Base-by-base conservation (phyloP, 2,329 filamentous ascomycete species). In the Gyromitra esculenta region DNA sequence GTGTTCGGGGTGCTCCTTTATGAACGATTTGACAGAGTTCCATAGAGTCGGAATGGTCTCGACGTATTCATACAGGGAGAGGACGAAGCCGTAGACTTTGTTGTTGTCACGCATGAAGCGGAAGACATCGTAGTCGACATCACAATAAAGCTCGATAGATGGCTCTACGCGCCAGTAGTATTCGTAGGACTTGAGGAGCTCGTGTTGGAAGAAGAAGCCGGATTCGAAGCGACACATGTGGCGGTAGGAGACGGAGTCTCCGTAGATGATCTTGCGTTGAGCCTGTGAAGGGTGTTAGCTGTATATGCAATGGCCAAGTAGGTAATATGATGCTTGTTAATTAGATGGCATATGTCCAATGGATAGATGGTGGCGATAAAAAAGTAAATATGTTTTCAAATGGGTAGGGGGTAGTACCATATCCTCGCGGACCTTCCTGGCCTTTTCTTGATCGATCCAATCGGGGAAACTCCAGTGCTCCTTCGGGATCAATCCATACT, bases 141-240 rank as follows among this genome's bases (percentile, higher is more conserved):
- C 96, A 85, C 96, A 99, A 88, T 90, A 97, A 78, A 99, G 91
- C 86, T 98, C 92, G 83, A 99, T 90, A 85, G 92, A 96, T 81
- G 96, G 96, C 87, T 99, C 96, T 13, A 99, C 96, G 81, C 96
- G 93, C 96, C 96, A 99, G 88, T 99, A 99, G 89, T 93, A 99
- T 83, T 99, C 96, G 85, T 97, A 99, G 83, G 98, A 94, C 84
- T 92, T 85, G 92, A 99, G 94, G 80, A 97, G 86, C 39, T 90
- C 89, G 84, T 99, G 96, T 77, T 92, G 93, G 89, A 98, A 99
- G 88, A 99, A 99, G 88, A 99, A 99, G 50, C 96, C 96, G 6
- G 95, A 98, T 85, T 99, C 96, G 83, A 97, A 99, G 79, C 96
- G 93, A 85, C 96, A 99, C 96, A 99, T 99, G 87, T 99, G 96